These are phyloP conservation scores for Hapsidospora chrysogenum DNA, from an alignment of 495 filamentous ascomycete genomes.

Conservation along the genomic window DNA sequence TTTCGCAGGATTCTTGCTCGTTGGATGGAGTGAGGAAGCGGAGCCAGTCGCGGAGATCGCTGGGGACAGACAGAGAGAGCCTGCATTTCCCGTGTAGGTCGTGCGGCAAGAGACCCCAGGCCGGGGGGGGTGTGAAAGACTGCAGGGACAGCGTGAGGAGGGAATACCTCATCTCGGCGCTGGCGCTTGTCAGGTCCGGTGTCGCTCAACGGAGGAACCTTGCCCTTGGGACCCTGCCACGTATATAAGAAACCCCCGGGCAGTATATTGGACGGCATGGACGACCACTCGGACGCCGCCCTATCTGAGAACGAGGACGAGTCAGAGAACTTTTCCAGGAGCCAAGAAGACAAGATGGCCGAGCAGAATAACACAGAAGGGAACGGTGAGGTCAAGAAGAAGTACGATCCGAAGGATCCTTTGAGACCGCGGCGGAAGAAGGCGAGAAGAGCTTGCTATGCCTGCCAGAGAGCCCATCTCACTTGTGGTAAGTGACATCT, in stretches of 20 bases:
- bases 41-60: too few relatives aligned
- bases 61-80: too few relatives aligned
- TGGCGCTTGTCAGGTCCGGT: neutral
- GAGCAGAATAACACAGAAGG: conserved; percentile 31
- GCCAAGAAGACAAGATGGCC: conserved; percentile 43
- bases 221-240: too few relatives aligned
- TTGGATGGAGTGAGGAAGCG: too few relatives aligned
- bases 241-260: conserved; percentile 33
- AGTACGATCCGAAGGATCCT: conserved; percentile 67
- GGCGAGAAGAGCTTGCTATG: conserved; percentile 85
- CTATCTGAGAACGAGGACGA: conserved; percentile 33
- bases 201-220: conserved; percentile 5
- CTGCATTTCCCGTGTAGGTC: neutral
- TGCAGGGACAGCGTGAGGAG: too few relatives aligned
- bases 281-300: conserved; percentile 31
- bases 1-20: too few relatives aligned
- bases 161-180: too few relatives aligned
- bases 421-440: conserved; percentile 84
- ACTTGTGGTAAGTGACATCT: conserved; percentile 67
- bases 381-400: conserved; percentile 35
- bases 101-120: neutral
- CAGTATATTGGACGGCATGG: conserved; percentile 28
- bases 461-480: conserved; percentile 91
- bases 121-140: too few relatives aligned
- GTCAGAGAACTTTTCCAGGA: conserved; percentile 20